A percentile compares a stretch with the other conserved stretches of the same genome.
These are phyloP conservation scores for Termitomyces heimii DNA, from an alignment of 768 basidiomycete species.

Conservation along the genomic window DNA sequence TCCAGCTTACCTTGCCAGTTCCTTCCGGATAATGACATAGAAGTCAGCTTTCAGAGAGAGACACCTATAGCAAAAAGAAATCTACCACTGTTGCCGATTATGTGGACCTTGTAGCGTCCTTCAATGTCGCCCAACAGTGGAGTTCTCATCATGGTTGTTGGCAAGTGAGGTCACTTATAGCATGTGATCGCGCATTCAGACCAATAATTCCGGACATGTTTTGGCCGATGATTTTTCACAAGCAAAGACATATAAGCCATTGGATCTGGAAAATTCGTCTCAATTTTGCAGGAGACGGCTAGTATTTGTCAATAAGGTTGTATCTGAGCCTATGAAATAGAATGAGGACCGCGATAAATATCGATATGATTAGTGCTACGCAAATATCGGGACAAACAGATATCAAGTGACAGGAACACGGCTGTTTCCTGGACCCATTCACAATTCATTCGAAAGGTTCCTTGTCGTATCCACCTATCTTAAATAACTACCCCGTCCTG, in stretches of 20 bases:
- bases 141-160: not conserved
- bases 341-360: too few relatives aligned
- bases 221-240: not conserved
- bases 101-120: slow-evolving; percentile 40
- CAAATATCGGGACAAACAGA: not conserved
- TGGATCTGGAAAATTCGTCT: not conserved
- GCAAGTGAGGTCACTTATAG: not conserved
- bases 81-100: slow-evolving; percentile 40
- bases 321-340: not conserved
- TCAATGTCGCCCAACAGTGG: slow-evolving; percentile 36
- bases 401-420: slow-evolving; percentile 27
- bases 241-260: not conserved
- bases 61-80: not conserved
- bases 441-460: slow-evolving; percentile 2
- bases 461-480: slow-evolving; percentile 12
- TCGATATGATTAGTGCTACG: not conserved
- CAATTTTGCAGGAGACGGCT: not conserved
- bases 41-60: not conserved
- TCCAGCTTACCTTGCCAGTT: slow-evolving; percentile 23
- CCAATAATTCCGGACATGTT: not conserved
- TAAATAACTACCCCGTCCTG: slow-evolving; percentile 35
- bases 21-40: slow-evolving; percentile 12
- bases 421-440: slow-evolving; percentile 8
- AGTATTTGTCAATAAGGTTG: not conserved
- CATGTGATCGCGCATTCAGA: slow-evolving; percentile 1